Conservation (phyloP, 768 basidiomycete species). For the Rickenella mellea region DNA sequence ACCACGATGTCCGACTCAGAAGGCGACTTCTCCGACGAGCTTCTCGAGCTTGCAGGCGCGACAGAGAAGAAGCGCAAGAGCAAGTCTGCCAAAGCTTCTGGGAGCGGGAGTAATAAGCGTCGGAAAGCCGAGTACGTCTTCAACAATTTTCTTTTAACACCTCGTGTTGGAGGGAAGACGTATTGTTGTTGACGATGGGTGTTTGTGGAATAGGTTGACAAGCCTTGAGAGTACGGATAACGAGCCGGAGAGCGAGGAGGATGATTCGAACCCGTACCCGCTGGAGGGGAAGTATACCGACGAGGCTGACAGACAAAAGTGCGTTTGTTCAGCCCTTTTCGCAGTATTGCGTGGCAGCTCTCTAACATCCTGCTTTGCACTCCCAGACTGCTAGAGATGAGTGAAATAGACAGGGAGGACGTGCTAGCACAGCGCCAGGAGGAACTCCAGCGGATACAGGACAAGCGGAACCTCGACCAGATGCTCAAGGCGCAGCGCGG, state of each 20-base stretch:
- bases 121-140: too few relatives aligned
- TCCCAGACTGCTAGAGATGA: constrained; percentile 62
- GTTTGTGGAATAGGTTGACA: too few relatives aligned
- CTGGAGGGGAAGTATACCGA: constrained; percentile 87
- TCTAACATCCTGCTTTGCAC: not conserved
- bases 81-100: constrained; percentile 33
- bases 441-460: constrained; percentile 66
- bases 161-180: too few relatives aligned
- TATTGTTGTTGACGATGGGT: too few relatives aligned
- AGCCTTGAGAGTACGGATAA: constrained; percentile 47
- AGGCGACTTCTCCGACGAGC: constrained; percentile 54
- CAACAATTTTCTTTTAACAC: too few relatives aligned
- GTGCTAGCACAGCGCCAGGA: constrained; percentile 76
- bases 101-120: too few relatives aligned
- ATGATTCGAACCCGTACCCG: constrained; percentile 59
- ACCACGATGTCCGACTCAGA: constrained; percentile 39
- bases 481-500: constrained; percentile 59
- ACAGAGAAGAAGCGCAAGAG: constrained; percentile 51
- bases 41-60: constrained; percentile 73
- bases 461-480: constrained; percentile 61
- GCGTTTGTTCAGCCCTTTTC: constrained; percentile 23
- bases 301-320: constrained; percentile 77
- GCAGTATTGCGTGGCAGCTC: constrained; percentile 6
- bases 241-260: constrained; percentile 57
- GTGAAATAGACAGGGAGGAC: constrained; percentile 84